Conservation (phyloP, 768 basidiomycete genomes). For the Tephrocybe sp. region DNA sequence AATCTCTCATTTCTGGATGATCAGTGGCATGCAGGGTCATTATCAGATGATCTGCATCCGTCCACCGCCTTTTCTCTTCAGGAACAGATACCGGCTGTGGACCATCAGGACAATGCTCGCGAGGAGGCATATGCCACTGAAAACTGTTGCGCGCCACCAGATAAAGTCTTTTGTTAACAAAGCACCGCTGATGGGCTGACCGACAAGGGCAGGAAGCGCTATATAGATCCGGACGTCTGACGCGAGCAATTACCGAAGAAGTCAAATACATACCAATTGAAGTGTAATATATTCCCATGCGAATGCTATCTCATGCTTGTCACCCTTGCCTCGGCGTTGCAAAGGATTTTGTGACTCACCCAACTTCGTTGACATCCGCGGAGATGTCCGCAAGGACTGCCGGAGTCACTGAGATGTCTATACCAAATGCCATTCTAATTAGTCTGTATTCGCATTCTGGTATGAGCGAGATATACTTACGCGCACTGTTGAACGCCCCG, state of each 20-base stretch:
- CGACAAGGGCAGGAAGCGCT: constrained; percentile 21
- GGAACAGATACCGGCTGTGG: constrained; percentile 15
- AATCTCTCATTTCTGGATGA: too few species aligned
- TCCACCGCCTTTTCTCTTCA: constrained; percentile 12
- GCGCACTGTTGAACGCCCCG: background rate
- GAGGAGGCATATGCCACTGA: constrained; percentile 18
- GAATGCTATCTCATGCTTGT: constrained; percentile 6
- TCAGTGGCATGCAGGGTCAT: too few species aligned
- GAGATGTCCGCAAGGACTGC: constrained; percentile 17
- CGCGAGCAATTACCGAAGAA: constrained; percentile 1
- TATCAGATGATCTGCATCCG: too few species aligned
- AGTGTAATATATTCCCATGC: constrained; percentile 19
- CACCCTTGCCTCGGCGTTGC: too few species aligned
- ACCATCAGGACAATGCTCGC: constrained; percentile 12
- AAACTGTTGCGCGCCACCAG: constrained; percentile 30
- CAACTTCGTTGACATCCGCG: constrained; percentile 13
- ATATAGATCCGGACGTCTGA: background rate
- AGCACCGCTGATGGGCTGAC: constrained; percentile 26
- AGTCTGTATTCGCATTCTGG: background rate
- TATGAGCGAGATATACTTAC: background rate
- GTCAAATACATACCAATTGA: constrained; percentile 14
- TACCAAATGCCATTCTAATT: background rate
- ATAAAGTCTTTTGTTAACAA: constrained; percentile 21
- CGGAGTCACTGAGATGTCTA: constrained; percentile 18
- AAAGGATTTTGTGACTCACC: constrained; percentile 1